A percentile compares a stretch with the other conserved stretches of the same genome.
These are phyloP conservation scores for Fistulinella cinereoalba DNA, from an alignment of 1,284 basidiomycete genomes.

Conservation along the genomic window DNA sequence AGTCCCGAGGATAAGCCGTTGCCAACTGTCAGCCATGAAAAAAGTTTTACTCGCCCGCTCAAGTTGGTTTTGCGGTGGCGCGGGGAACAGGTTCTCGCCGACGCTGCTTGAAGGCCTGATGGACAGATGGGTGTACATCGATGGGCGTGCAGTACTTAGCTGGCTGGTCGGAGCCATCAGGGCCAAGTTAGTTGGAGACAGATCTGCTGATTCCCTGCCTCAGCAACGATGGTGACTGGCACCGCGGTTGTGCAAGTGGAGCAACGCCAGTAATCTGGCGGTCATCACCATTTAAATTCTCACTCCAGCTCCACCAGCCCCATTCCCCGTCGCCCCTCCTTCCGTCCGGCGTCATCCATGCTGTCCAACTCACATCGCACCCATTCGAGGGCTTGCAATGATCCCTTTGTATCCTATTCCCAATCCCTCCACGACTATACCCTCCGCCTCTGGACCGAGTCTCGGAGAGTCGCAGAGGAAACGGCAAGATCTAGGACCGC, in stretches of 20 bases:
- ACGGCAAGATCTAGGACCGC: slow-evolving; percentile 35
- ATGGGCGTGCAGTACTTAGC: no score
- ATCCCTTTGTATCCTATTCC: slow-evolving; percentile 54
- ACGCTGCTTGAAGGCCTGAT: no score
- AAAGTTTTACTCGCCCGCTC: no score
- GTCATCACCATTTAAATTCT: slow-evolving; percentile 27
- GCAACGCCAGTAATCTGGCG: slow-evolving; percentile 22
- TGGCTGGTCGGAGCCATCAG: neutral
- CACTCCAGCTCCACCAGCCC: slow-evolving; percentile 8
- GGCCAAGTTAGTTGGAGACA: neutral
- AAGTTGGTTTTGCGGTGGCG: no score
- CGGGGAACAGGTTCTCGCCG: no score
- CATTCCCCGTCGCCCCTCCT: neutral
- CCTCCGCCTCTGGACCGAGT: slow-evolving; percentile 64
- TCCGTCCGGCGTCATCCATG: no score
- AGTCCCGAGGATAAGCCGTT: no score
- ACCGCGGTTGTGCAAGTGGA: slow-evolving; percentile 24
- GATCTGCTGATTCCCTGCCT: slow-evolving; percentile 1
- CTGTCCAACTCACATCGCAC: slow-evolving; percentile 13
- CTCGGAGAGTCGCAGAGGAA: slow-evolving; percentile 57
- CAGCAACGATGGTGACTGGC: slow-evolving; percentile 5
- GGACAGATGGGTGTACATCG: no score
- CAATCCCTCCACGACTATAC: slow-evolving; percentile 67
- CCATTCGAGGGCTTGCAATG: slow-evolving; percentile 15
- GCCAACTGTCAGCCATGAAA: no score